Percentiles rank a stretch among this genome's conserved stretches.
These are phyloP conservation scores for Aspergillus eucalypticola DNA, from an alignment of 2,329 filamentous ascomycete species.

Conservation along the genomic window DNA sequence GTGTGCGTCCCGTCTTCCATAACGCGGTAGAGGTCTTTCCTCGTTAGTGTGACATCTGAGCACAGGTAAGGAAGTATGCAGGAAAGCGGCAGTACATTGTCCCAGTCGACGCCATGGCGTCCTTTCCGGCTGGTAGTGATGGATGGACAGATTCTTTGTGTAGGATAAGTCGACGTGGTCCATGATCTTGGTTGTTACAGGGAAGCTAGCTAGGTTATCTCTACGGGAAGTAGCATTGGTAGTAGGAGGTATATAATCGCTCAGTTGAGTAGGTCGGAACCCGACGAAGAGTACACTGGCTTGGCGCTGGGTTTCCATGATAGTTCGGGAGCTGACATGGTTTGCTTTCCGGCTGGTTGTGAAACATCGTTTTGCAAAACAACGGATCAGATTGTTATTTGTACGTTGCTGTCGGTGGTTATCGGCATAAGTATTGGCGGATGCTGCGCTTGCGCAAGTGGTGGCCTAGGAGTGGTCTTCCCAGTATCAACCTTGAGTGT, in stretches of 20 bases:
- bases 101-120: constrained; percentile 5
- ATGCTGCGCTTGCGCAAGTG: neutral
- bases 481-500: no score
- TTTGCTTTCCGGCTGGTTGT: neutral
- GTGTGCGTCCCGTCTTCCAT: constrained; percentile 33
- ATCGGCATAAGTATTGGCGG: neutral
- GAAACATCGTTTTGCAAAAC: neutral
- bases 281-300: neutral
- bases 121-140: constrained; percentile 4
- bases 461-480: neutral
- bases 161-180: neutral
- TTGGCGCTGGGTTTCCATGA: no score
- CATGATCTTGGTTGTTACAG: neutral
- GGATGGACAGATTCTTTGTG: constrained; percentile 4
- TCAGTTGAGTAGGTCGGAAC: neutral
- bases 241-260: no score
- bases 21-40: constrained; percentile 18
- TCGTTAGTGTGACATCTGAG: neutral
- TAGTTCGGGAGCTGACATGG: neutral
- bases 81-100: neutral
- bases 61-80: no score
- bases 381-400: no score
- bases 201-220: no score
- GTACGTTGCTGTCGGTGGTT: no score
- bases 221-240: no score